Conservation (phyloP, 1,139 yeast species). For the Magnusiomyces clavatus region DNA sequence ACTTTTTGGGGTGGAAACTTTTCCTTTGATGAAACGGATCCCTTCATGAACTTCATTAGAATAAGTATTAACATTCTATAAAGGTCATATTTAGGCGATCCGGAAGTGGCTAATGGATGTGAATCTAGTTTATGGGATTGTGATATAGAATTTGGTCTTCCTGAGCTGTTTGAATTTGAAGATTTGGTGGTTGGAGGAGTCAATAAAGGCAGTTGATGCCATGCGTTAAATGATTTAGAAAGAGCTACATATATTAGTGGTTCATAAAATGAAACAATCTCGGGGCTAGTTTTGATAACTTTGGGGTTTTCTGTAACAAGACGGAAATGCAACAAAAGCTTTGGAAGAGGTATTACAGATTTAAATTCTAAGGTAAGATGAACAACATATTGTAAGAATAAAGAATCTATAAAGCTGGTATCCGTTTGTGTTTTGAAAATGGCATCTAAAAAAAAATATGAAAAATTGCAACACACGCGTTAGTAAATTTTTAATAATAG, state of each 20-base stretch:
- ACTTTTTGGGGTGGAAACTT: slow-evolving; percentile 3
- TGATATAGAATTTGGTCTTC: not conserved
- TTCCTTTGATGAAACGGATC: not conserved
- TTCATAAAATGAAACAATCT: slow-evolving; percentile 7
- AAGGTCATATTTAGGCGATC: slow-evolving; percentile 3
- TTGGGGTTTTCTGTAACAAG: slow-evolving; percentile 3
- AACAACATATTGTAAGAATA: slow-evolving; percentile 29
- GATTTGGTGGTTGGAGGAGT: not conserved
- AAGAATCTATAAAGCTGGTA: slow-evolving; percentile 22
- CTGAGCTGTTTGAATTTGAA: not conserved
- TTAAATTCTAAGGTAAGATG: slow-evolving; percentile 26
- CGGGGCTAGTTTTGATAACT: not conserved
- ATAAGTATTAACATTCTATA: slow-evolving; percentile 5
- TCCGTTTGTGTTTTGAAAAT: slow-evolving; percentile 12
- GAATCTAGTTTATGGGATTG: not conserved
- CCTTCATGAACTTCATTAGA: not conserved
- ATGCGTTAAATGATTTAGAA: slow-evolving; percentile 9
- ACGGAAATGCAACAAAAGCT: slow-evolving; percentile 17
- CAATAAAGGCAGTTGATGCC: slow-evolving; percentile 1
- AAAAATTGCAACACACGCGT: not conserved
- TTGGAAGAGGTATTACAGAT: slow-evolving; percentile 21
- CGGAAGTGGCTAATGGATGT: not conserved
- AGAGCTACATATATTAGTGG: slow-evolving; percentile 11
- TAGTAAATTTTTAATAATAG: not conserved
- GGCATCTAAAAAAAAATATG: not conserved